A percentile compares a stretch with the other conserved stretches of the same genome.
Conservation (phyloP, 768 basidiomycete species). For the Lactifluus hygrophoroides region DNA sequence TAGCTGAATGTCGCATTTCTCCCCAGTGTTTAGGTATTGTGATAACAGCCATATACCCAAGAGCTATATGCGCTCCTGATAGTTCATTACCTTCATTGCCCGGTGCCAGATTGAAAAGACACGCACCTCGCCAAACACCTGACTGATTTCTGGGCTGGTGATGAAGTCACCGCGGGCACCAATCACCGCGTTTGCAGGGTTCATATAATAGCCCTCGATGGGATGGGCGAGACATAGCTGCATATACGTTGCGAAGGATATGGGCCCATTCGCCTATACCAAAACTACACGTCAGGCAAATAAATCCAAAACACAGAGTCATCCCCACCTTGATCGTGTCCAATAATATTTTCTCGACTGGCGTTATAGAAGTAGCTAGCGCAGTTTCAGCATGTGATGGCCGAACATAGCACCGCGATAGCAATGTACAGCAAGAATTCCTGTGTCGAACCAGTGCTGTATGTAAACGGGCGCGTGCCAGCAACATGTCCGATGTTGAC, state of each 20-base stretch:
- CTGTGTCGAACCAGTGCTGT: neutral
- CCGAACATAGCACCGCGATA: neutral
- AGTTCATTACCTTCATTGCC: constrained; percentile 33
- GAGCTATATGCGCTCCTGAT: constrained; percentile 43
- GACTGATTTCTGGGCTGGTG: constrained; percentile 94
- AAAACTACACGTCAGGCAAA: neutral
- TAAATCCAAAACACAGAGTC: neutral
- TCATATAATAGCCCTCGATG: constrained; percentile 88
- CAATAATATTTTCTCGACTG: constrained; percentile 56
- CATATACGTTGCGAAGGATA: constrained; percentile 87
- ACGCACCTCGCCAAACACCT: constrained; percentile 91
- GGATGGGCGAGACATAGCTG: constrained; percentile 86
- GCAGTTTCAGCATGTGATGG: neutral
- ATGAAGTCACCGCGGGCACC: constrained; percentile 88
- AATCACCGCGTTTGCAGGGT: constrained; percentile 62
- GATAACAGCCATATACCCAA: constrained; percentile 80
- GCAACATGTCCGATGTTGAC: constrained; percentile 3
- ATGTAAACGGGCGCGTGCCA: neutral
- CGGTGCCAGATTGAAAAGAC: neutral
- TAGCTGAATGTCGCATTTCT: constrained; percentile 47
- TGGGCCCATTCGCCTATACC: constrained; percentile 73
- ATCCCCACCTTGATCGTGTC: constrained; percentile 63
- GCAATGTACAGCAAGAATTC: neutral
- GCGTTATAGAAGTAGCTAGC: neutral
- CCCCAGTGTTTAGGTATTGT: constrained; percentile 55